Base-by-base conservation (phyloP, 1,139 yeast species). In the Scheffersomyces parashehatae region DNA sequence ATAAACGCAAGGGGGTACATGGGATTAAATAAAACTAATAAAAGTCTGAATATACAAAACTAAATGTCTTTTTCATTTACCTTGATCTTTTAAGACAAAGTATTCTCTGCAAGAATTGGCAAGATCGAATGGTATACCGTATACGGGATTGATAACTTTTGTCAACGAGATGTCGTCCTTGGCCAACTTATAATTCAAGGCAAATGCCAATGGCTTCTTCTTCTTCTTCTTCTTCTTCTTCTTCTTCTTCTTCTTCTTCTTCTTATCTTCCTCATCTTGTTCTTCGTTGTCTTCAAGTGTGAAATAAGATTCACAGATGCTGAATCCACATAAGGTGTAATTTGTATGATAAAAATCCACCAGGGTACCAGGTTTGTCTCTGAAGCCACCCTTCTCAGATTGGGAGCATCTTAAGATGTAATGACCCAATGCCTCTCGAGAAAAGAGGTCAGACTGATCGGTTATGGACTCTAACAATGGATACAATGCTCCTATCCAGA, bases 291-390 rank as follows among this genome's bases (percentile, higher is more conserved):
- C 54, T n/a, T 51, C 53, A 37, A 67, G 60, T 2, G 43, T 36
- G 55, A 75, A 81, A n/a, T 59, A 48, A 54, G 83, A 74, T 53
- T 88, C 93, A 5, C 85, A 75, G 34, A 82, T 72, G 36, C 95
- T 80, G 32, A 93, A 67, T 0, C 99, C 99, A 43, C 86, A 69
- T 3, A 91, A 66, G 0, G 85, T 81, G 59, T 93, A 95, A 60
- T 91, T 90, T 2, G 97, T 85, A 59, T 93, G 99, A 62, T 93
- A 95, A 42, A 85, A 86, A 60, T 93, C 99, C 0, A 95, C 82
- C 9, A 66, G 58, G 50, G 79, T 81, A 1, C 89, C 90, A 0
- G 99, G 99, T 60, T 93, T 95, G 60, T 93, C 99, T 39, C 84
- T 68, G 29, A 93, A 70, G 0, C 99, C 98, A 2, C 96, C 96